Percentiles rank a stretch among this genome's conserved stretches.
Conservation (phyloP, 345 rosid genomes). For the Salix brachista region DNA sequence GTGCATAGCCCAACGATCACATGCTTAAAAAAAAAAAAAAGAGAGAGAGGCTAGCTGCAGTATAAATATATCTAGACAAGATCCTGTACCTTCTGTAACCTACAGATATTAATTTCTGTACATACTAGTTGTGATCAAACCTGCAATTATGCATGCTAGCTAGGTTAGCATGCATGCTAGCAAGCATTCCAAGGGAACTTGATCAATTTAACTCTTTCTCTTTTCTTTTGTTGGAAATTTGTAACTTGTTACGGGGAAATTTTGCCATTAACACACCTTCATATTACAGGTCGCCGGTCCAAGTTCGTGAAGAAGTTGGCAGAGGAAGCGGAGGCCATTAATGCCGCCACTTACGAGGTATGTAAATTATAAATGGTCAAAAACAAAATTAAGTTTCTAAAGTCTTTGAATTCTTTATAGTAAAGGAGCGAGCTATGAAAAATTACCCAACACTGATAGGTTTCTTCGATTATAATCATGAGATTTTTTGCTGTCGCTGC, state of each 20-base stretch:
- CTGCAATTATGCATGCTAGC: too few species aligned
- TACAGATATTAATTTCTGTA: too few species aligned
- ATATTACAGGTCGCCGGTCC: conserved; percentile 44
- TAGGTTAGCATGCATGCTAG: too few species aligned
- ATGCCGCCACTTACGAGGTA: conserved; percentile 34
- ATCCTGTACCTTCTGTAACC: neutral
- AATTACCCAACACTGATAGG: neutral
- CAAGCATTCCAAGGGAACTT: neutral
- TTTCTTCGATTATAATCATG: neutral
- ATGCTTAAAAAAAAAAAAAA: neutral
- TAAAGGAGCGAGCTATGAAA: too few species aligned
- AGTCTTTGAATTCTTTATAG: too few species aligned
- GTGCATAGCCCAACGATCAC: neutral
- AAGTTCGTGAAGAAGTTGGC: conserved; percentile 21
- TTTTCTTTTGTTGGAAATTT: neutral
- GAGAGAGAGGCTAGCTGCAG: neutral
- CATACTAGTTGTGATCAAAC: too few species aligned
- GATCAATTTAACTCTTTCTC: neutral
- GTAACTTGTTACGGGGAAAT: neutral
- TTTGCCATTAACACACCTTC: neutral
- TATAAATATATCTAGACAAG: neutral
- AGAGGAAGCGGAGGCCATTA: conserved; percentile 12
- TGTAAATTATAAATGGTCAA: neutral
- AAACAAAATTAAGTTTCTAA: too few species aligned
- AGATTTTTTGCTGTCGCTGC: neutral